A percentile compares a stretch with the other conserved stretches of the same genome.
These are phyloP conservation scores for Tuber umbilicatum DNA, from an alignment of 495 filamentous ascomycete genomes.

Conservation along the genomic window DNA sequence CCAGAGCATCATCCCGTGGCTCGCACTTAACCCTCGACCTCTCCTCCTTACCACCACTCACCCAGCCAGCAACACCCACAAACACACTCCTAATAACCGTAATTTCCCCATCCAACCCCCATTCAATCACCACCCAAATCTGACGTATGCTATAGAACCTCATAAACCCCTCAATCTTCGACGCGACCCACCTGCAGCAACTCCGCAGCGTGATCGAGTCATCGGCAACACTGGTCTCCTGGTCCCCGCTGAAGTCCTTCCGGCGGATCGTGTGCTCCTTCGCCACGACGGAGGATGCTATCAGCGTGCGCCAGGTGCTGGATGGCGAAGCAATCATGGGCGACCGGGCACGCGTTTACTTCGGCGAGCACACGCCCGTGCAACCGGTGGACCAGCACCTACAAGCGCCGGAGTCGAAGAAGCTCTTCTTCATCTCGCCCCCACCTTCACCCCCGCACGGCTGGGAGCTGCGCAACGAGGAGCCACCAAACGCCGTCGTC, in stretches of 20 bases:
- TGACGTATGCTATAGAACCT: constrained; percentile 54
- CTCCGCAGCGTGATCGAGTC: constrained; percentile 66
- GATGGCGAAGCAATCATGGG: constrained; percentile 57
- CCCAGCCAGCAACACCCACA: constrained; percentile 72
- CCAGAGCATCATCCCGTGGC: constrained; percentile 36
- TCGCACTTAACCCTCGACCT: constrained; percentile 58
- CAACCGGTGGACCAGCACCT: constrained; percentile 61
- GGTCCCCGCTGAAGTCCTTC: constrained; percentile 87
- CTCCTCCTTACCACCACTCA: constrained; percentile 66
- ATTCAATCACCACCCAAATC: background rate
- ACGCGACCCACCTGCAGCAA: constrained; percentile 62
- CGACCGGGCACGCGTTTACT: constrained; percentile 73
- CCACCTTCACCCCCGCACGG: constrained; percentile 86
- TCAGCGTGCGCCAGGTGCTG: constrained; percentile 58
- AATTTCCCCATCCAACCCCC: constrained; percentile 1
- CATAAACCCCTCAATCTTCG: constrained; percentile 69
- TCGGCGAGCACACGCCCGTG: constrained; percentile 69
- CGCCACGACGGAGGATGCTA: constrained; percentile 63
- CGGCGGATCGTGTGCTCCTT: constrained; percentile 89
- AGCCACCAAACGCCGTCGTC: constrained; percentile 86
- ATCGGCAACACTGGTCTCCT: constrained; percentile 69
- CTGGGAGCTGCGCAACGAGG: constrained; percentile 85
- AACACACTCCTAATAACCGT: constrained; percentile 90
- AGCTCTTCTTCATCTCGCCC: constrained; percentile 95
- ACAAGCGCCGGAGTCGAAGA: constrained; percentile 72